Evolutionary conservation across 2,329 filamentous ascomycete species (phyloP).

Genomic region (Stagonosporopsis tanaceti): DNA sequence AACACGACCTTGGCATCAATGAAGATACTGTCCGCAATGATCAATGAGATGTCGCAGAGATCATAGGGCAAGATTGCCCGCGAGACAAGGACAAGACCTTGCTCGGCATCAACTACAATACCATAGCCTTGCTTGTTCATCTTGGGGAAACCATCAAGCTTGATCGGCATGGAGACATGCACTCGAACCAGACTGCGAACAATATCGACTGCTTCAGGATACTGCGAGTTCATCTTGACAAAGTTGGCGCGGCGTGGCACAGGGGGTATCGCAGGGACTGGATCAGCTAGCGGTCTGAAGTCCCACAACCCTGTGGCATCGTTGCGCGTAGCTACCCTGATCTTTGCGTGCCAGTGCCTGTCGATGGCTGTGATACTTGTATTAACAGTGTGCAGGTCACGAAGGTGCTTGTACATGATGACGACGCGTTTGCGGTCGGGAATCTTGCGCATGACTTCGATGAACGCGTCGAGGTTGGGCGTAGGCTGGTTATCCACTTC

Average conservation of each 20-base stretch:
- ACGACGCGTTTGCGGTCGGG: slow-evolving; percentile 85
- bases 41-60: slow-evolving; percentile 94
- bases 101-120: slow-evolving; percentile 94
- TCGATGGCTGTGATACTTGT: slow-evolving; percentile 93
- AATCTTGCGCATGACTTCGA: slow-evolving; percentile 87
- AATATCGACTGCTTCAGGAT: slow-evolving; percentile 90
- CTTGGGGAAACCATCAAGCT: slow-evolving; percentile 97
- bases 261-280: slow-evolving; percentile 76
- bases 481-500: slow-evolving; percentile 92
- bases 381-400: slow-evolving; percentile 92
- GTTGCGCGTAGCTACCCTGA: slow-evolving; percentile 91
- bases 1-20: slow-evolving; percentile 95
- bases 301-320: slow-evolving; percentile 93
- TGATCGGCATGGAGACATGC: slow-evolving; percentile 90
- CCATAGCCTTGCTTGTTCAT: slow-evolving; percentile 95
- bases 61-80: slow-evolving; percentile 95
- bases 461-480: slow-evolving; percentile 85
- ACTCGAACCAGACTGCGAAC: slow-evolving; percentile 95
- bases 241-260: slow-evolving; percentile 84
- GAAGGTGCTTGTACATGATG: slow-evolving; percentile 92
- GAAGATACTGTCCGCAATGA: slow-evolving; percentile 95
- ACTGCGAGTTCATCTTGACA: slow-evolving; percentile 86
- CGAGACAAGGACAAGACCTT: slow-evolving; percentile 93
- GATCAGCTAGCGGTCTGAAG: slow-evolving; percentile 83
- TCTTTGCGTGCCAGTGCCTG: slow-evolving; percentile 94